phyloP scores from a whole-genome alignment of 148 eudicot species.

The Diospyros kaki region DNA sequence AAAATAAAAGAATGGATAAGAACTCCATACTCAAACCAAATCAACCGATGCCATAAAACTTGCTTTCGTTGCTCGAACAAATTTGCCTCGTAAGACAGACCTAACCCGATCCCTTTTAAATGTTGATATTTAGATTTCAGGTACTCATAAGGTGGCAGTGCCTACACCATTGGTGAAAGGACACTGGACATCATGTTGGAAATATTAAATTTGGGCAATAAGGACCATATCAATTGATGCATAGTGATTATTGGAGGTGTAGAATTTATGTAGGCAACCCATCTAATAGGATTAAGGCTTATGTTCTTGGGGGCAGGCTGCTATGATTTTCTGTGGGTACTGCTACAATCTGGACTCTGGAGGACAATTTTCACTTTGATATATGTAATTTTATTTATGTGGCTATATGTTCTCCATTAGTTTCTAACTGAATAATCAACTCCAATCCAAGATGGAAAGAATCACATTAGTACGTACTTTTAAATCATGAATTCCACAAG shows the following conservation, averaged over 20 bases:
- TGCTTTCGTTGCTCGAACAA: too few relatives aligned
- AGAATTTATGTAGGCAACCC: too few relatives aligned
- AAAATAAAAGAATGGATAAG: too few relatives aligned
- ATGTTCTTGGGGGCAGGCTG: not conserved
- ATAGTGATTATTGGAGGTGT: too few relatives aligned
- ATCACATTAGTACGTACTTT: too few relatives aligned
- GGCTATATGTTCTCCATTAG: not conserved
- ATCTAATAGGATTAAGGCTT: too few relatives aligned
- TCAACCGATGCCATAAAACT: too few relatives aligned
- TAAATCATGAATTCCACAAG: too few relatives aligned
- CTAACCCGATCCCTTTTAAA: not conserved
- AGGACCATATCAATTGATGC: constrained; percentile 61
- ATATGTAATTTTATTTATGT: not conserved
- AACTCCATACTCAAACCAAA: too few relatives aligned
- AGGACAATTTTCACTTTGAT: not conserved
- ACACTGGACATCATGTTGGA: constrained; percentile 62
- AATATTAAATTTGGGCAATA: constrained; percentile 78
- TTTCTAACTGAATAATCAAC: not conserved
- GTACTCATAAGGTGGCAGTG: constrained; percentile 58
- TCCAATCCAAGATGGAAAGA: not conserved
- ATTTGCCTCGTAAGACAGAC: too few relatives aligned
- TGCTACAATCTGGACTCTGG: not conserved
- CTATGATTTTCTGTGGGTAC: not conserved
- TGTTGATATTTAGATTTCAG: constrained; percentile 32
- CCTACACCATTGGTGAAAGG: constrained; percentile 63